These are phyloP conservation scores for Castanopsis chinensis DNA, from an alignment of 306 rosid species.

Conservation along the genomic window DNA sequence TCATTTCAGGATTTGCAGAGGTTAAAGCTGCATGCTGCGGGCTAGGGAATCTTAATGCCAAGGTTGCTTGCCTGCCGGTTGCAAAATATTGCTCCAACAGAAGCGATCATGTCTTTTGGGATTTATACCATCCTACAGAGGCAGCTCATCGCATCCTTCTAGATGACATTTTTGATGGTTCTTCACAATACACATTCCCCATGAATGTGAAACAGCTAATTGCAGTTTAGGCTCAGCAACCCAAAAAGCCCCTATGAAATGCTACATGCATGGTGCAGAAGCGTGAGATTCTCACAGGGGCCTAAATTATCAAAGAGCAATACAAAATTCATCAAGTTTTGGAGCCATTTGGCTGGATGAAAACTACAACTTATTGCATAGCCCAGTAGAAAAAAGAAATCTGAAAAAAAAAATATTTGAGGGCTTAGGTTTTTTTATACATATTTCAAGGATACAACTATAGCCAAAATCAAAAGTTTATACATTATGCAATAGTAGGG, in stretches of 20 bases:
- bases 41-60: slow-evolving; percentile 49
- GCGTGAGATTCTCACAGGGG: too few relatives aligned
- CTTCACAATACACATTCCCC: slow-evolving; percentile 47
- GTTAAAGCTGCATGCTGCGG: slow-evolving; percentile 78
- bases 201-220: slow-evolving; percentile 51
- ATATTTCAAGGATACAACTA: neutral
- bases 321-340: too few relatives aligned
- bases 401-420: neutral
- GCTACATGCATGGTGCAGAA: neutral
- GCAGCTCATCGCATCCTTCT: slow-evolving; percentile 39
- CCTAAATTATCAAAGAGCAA: too few relatives aligned
- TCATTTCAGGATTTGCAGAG: slow-evolving; percentile 57
- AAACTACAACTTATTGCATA: neutral
- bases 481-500: too few relatives aligned
- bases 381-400: neutral
- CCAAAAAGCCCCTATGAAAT: neutral
- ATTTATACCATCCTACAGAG: slow-evolving; percentile 69
- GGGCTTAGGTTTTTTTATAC: neutral
- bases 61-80: slow-evolving; percentile 44
- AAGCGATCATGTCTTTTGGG: slow-evolving; percentile 71
- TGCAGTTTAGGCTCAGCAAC: slow-evolving; percentile 29
- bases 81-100: slow-evolving; percentile 55
- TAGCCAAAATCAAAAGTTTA: neutral
- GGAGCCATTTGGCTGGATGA: too few relatives aligned
- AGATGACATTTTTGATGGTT: slow-evolving; percentile 48